Percentiles rank a stretch among this genome's conserved stretches.
These are phyloP conservation scores for Isatis tinctoria DNA, from an alignment of 345 rosid genomes.

Conservation along the genomic window DNA sequence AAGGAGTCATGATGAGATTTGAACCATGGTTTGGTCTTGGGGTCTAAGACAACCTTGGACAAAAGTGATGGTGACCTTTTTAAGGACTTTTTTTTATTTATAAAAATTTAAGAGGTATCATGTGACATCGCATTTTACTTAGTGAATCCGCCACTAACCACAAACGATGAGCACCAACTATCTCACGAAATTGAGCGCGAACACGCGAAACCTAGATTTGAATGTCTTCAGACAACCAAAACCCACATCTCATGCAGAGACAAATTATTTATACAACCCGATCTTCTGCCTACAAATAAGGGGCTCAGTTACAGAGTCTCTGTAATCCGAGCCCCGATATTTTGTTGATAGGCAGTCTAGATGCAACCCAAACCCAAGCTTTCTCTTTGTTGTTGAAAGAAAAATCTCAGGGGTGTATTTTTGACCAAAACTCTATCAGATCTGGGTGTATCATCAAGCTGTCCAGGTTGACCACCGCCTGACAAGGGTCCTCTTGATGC, in stretches of 20 bases:
- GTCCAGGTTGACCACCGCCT: background rate
- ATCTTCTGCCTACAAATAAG: background rate
- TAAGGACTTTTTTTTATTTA: too few species aligned
- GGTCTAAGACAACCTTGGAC: too few species aligned
- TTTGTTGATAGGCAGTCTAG: background rate
- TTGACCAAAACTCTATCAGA: background rate
- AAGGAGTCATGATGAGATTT: too few species aligned
- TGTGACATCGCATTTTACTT: too few species aligned
- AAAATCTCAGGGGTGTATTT: background rate
- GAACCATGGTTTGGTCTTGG: too few species aligned
- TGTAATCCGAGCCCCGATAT: background rate
- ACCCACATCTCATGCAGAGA: background rate
- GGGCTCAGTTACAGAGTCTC: background rate
- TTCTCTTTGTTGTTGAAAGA: background rate
- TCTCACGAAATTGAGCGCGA: too few species aligned
- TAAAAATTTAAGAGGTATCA: too few species aligned
- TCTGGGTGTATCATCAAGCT: too few species aligned
- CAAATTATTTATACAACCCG: background rate
- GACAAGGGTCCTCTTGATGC: background rate
- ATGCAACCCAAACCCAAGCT: background rate
- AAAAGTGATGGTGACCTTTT: too few species aligned
- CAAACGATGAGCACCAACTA: background rate
- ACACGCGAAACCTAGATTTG: too few species aligned
- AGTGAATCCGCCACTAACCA: too few species aligned
- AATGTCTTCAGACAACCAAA: background rate